Conservation (phyloP, 352 stramenopile genomes). For the Phytophthora vignae region DNA sequence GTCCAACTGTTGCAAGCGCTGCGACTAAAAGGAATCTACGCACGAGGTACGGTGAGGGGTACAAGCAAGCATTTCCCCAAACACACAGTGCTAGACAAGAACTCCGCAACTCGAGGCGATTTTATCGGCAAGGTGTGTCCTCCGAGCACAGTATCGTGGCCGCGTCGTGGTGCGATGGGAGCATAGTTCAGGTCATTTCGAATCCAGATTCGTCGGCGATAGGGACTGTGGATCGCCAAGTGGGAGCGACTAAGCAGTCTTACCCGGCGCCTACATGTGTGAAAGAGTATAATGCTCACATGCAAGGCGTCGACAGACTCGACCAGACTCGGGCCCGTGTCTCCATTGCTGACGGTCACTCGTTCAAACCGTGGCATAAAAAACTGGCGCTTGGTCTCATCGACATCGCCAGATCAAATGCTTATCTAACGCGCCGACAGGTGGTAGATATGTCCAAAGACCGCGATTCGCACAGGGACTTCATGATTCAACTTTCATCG, state of each 20-base stretch:
- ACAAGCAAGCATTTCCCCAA: background rate
- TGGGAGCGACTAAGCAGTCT: background rate
- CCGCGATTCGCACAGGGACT: background rate
- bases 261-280: slow-evolving; percentile 25
- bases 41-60: background rate
- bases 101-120: background rate
- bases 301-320: slow-evolving; percentile 35
- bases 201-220: background rate
- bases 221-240: background rate
- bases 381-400: slow-evolving; percentile 27
- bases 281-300: slow-evolving; percentile 11
- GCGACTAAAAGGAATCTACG: background rate
- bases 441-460: background rate
- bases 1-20: background rate
- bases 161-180: background rate
- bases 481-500: background rate
- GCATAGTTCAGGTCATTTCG: background rate
- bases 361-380: slow-evolving; percentile 40
- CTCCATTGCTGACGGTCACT: slow-evolving; percentile 39
- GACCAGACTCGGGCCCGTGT: slow-evolving; percentile 34
- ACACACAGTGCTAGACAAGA: background rate
- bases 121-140: background rate
- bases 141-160: background rate
- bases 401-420: background rate
- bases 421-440: background rate